Evolutionary conservation across 108 stramenopile species (phyloP).

Genomic region (Stephanodiscus minutulus): DNA sequence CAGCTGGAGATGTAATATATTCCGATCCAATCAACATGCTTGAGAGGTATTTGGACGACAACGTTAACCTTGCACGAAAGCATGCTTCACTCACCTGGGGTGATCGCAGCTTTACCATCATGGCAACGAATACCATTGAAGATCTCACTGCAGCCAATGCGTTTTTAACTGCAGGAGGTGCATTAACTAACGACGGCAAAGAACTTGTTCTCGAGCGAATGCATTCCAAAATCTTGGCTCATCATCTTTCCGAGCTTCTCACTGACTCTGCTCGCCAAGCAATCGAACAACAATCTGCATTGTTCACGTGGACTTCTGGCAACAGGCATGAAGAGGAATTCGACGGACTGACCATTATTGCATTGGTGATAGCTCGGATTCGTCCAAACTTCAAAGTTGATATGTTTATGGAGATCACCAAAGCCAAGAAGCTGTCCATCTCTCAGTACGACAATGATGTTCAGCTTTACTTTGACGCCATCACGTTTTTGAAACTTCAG

Average conservation of each 20-base stretch:
- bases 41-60: not conserved
- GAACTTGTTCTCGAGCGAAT: not conserved
- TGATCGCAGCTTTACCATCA: not conserved
- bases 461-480: not conserved
- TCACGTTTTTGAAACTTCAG: not conserved
- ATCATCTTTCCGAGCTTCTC: not conserved
- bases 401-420: not conserved
- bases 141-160: not conserved
- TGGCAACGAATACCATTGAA: not conserved
- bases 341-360: not conserved
- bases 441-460: not conserved
- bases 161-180: not conserved
- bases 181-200: not conserved
- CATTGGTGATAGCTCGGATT: not conserved
- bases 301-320: not conserved
- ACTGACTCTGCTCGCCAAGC: not conserved
- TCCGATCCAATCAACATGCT: not conserved
- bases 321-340: not conserved
- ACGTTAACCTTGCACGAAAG: too few relatives aligned
- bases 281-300: not conserved
- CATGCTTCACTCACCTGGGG: too few relatives aligned
- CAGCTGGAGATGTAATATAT: too few relatives aligned
- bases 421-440: not conserved
- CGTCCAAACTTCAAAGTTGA: not conserved
- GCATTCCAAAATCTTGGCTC: too few relatives aligned